phyloP scores from a whole-genome alignment of 2,329 filamentous ascomycete species.

The Xylariaceae sp. region DNA sequence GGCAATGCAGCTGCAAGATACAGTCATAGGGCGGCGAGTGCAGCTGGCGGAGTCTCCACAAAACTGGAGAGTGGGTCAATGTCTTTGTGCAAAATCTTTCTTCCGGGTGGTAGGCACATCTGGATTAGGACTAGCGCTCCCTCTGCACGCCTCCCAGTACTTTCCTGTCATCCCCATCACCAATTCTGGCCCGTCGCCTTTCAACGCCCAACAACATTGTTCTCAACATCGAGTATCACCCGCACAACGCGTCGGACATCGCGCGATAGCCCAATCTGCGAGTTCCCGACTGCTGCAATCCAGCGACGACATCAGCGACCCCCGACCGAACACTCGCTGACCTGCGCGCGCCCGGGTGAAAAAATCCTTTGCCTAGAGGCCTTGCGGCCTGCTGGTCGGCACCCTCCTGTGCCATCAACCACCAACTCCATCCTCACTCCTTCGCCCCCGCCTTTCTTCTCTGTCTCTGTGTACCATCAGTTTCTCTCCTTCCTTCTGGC shows the following conservation, averaged over 20 bases:
- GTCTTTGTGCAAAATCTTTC: constrained; percentile 13
- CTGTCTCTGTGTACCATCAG: constrained; percentile 12
- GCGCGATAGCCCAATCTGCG: constrained; percentile 34
- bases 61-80: constrained; percentile 9
- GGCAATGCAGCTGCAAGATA: too few relatives aligned
- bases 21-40: too few relatives aligned
- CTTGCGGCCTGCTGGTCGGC: constrained; percentile 36
- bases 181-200: constrained; percentile 25
- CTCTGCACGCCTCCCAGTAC: constrained; percentile 26
- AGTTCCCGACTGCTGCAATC: constrained; percentile 27
- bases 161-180: constrained; percentile 20
- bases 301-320: constrained; percentile 31
- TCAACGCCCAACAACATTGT: constrained; percentile 41
- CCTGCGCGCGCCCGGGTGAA: constrained; percentile 23
- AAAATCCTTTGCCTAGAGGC: constrained; percentile 29
- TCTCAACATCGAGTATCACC: constrained; percentile 34
- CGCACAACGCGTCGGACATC: constrained; percentile 52
- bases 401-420: constrained; percentile 40
- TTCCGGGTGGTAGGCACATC: constrained; percentile 22
- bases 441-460: constrained; percentile 37
- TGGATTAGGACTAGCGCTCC: constrained; percentile 33
- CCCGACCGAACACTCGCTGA: constrained; percentile 18
- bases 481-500: constrained; percentile 22
- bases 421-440: too few relatives aligned
- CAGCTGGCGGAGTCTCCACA: constrained; percentile 17